Evolutionary conservation across 768 basidiomycete genomes (phyloP).

Genomic region (Lactifluus echinatus): DNA sequence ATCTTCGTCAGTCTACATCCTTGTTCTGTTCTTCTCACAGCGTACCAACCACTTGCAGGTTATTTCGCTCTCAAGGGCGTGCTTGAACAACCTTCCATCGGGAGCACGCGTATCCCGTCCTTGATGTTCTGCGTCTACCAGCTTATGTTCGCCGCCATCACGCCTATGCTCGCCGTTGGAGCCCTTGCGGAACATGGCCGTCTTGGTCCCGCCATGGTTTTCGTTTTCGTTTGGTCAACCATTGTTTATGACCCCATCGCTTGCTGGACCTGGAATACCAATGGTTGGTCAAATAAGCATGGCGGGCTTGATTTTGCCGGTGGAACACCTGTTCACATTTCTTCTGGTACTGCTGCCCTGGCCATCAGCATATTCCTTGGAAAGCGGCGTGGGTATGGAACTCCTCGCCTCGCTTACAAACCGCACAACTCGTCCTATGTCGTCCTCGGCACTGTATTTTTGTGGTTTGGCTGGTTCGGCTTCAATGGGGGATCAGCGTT

Average conservation of each 20-base stretch:
- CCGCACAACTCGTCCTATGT: slow-evolving; percentile 93
- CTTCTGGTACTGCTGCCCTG: slow-evolving; percentile 84
- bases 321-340: slow-evolving; percentile 95
- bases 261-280: slow-evolving; percentile 91
- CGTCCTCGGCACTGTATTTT: slow-evolving; percentile 84
- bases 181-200: slow-evolving; percentile 87
- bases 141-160: slow-evolving; percentile 85
- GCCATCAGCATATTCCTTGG: slow-evolving; percentile 90
- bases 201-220: slow-evolving; percentile 79
- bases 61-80: slow-evolving; percentile 83
- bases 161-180: slow-evolving; percentile 86
- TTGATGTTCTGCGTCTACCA: slow-evolving; percentile 81
- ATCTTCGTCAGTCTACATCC: slow-evolving; percentile 50
- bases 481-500: slow-evolving; percentile 93
- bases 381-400: slow-evolving; percentile 85
- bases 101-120: slow-evolving; percentile 59
- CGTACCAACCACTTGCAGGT: slow-evolving; percentile 32
- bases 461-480: slow-evolving; percentile 96
- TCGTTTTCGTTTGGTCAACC: slow-evolving; percentile 84
- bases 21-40: background rate
- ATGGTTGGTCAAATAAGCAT: slow-evolving; percentile 65
- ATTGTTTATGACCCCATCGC: slow-evolving; percentile 91
- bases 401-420: slow-evolving; percentile 83
- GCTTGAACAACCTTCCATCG: slow-evolving; percentile 64
- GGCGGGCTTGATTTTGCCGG: slow-evolving; percentile 92